Evolutionary conservation across 345 rosid species (phyloP), one percentile per base, ranked within the genome.

Genomic region (Turnera subulata): DNA sequence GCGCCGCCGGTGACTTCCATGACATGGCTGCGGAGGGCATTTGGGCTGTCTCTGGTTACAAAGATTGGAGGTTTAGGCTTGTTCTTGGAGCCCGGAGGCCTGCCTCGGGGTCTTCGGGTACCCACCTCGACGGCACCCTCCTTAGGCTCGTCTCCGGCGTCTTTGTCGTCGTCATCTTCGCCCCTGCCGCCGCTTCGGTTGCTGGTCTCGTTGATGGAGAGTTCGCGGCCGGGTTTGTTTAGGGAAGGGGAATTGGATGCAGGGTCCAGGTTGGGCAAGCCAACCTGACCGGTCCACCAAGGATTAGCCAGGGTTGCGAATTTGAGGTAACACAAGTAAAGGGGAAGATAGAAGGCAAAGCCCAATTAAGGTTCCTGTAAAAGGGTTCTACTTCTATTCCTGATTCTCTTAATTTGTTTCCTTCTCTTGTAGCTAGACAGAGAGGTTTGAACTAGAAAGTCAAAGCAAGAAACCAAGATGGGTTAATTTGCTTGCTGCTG

Each of bases 81-180:
- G 80, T 87, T 87, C 63, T 81, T 87, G 39, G 95, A 87, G 42
- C 95, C 95, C 4, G 96, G 81, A 24, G 96, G 96, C 10, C 96
- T 80, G 16, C 96, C 96, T 44, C 96, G 69, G 0, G 89, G 85
- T 69, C 96, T 72, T 14, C 96, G 79, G 53, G 47, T 88, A 6
- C 84, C 88, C 1, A 79, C 61, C 40, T 84, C 96, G 6, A 88
- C 81, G 0, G 85, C 96, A 0, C 87, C 91, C 45, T 83, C 92
- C 69, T 62, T 81, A 26, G 80, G 84, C 56, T 87, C 95, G 2
- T 82, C 87, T 17, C 80, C 80, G 8, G 68, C 68, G 14, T 78
- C 83, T 17, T 75, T 66, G 14, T 80, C 91, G 1, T 51, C 55
- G 2, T 25, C 29, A 13, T 81, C 85, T 5, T 86, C 85, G 21